Percentiles rank a stretch among this genome's conserved stretches.
phyloP scores from a whole-genome alignment of 75 land plant species.

The Chamaecyparis obtusa region DNA sequence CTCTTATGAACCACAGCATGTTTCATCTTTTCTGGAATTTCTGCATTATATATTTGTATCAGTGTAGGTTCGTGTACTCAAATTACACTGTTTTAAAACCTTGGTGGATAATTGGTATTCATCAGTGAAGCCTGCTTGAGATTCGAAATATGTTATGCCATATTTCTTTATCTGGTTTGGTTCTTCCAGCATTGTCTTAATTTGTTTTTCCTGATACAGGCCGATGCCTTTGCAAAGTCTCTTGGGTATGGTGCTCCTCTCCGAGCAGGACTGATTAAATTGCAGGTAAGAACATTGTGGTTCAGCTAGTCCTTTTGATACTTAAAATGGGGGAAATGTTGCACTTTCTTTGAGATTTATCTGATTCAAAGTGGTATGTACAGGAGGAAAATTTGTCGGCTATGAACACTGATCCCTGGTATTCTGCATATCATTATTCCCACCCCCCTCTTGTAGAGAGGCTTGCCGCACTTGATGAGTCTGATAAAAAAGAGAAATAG shows the following conservation, averaged over 20 bases:
- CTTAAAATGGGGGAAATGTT: not conserved
- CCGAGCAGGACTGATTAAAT: conserved; percentile 80
- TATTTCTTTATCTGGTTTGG: not conserved
- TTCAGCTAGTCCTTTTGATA: not conserved
- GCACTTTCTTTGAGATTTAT: not conserved
- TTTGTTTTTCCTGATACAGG: conserved; percentile 40
- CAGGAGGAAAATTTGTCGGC: conserved; percentile 98
- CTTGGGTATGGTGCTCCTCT: conserved; percentile 73
- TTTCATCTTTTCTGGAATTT: not conserved
- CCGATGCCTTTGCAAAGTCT: conserved; percentile 97
- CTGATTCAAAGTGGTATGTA: conserved; percentile 7
- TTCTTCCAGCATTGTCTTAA: not conserved
- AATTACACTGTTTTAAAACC: not conserved
- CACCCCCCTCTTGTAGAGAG: conserved; percentile 98
- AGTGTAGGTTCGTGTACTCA: not conserved
- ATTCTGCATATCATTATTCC: conserved; percentile 97
- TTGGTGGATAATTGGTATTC: not conserved
- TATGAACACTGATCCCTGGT: conserved; percentile 99
- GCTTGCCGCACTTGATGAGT: conserved; percentile 71
- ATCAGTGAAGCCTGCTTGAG: not conserved
- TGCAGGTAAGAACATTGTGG: conserved; percentile 57
- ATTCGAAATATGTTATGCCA: not conserved
- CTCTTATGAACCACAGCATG: too few relatives aligned
- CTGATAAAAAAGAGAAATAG: conserved; percentile 56
- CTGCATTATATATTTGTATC: not conserved